phyloP scores from a whole-genome alignment of 2,329 filamentous ascomycete genomes.

The Volutella citrinella region DNA sequence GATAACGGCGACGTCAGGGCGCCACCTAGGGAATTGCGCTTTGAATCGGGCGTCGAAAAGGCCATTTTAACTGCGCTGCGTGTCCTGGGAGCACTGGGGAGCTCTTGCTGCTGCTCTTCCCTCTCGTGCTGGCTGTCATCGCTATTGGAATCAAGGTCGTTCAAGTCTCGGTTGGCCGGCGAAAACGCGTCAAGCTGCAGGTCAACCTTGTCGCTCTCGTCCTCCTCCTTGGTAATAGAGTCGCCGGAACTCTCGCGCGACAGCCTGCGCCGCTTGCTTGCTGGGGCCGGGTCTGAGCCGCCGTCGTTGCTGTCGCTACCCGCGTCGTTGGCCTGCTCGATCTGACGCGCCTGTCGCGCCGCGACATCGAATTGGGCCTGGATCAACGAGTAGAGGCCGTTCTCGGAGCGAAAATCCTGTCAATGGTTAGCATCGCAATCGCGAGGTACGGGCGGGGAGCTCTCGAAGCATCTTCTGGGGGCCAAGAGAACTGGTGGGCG shows the following conservation, averaged over 20 bases:
- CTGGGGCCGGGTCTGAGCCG: conserved; percentile 16
- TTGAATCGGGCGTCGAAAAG: too few relatives aligned
- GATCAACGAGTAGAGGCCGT: conserved; percentile 70
- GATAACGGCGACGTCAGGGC: conserved; percentile 38
- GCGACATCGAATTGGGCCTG: conserved; percentile 63
- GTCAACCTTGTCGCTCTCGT: conserved; percentile 21
- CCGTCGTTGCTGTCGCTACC: conserved; percentile 18
- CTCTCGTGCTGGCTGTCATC: conserved; percentile 15
- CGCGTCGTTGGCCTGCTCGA: conserved; percentile 23
- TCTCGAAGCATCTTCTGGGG: too few relatives aligned
- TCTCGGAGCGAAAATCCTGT: conserved; percentile 69
- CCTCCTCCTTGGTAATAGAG: conserved; percentile 7
- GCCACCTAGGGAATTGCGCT: too few relatives aligned
- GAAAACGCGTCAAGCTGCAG: conserved; percentile 14
- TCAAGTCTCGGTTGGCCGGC: too few relatives aligned
- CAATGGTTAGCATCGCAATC: conserved; percentile 15
- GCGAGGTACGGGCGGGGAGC: too few relatives aligned
- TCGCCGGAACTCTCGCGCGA: conserved; percentile 20
- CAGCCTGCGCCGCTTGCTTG: conserved; percentile 33
- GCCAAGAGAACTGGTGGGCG: not conserved
- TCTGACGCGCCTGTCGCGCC: conserved; percentile 32
- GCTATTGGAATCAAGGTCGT: conserved; percentile 9
- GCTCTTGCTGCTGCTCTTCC: conserved; percentile 9
- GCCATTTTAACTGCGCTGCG: too few relatives aligned
- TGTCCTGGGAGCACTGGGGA: too few relatives aligned